These are phyloP conservation scores for Xylariaceae sp. DNA, from an alignment of 2,329 filamentous ascomycete genomes.

Conservation along the genomic window DNA sequence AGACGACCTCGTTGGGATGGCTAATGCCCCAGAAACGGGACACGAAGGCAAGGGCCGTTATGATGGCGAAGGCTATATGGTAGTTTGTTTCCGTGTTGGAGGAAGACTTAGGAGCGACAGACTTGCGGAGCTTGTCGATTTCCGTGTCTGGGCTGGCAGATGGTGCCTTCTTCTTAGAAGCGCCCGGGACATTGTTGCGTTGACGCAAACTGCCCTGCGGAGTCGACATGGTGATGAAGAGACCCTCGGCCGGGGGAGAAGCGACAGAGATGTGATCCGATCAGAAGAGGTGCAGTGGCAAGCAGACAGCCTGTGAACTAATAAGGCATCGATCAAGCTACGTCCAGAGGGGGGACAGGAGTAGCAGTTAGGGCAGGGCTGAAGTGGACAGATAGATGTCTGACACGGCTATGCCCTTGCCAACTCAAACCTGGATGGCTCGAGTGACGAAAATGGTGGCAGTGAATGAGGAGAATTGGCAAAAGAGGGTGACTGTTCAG, in stretches of 20 bases:
- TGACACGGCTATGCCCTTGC: no score
- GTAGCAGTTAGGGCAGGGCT: no score
- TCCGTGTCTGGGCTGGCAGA: conserved; percentile 43
- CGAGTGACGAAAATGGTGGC: not conserved
- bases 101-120: conserved; percentile 34
- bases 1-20: conserved; percentile 94
- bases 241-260: conserved; percentile 2
- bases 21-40: conserved; percentile 96
- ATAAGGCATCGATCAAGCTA: no score
- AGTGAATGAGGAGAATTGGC: conserved; percentile 8
- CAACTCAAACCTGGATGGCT: no score
- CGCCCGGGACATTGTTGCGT: conserved; percentile 47
- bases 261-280: conserved; percentile 2
- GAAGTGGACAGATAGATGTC: no score
- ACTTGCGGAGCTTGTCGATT: conserved; percentile 49
- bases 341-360: no score
- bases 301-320: no score
- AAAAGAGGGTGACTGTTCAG: not conserved
- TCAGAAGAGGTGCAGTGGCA: not conserved
- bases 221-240: conserved; percentile 39
- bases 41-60: conserved; percentile 81
- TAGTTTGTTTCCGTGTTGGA: conserved; percentile 74
- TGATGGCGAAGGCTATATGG: conserved; percentile 70
- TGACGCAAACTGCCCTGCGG: conserved; percentile 60
- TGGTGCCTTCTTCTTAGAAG: conserved; percentile 47